Conservation (phyloP, 169 alveolate species). For the Cryptosporidium sp. region DNA sequence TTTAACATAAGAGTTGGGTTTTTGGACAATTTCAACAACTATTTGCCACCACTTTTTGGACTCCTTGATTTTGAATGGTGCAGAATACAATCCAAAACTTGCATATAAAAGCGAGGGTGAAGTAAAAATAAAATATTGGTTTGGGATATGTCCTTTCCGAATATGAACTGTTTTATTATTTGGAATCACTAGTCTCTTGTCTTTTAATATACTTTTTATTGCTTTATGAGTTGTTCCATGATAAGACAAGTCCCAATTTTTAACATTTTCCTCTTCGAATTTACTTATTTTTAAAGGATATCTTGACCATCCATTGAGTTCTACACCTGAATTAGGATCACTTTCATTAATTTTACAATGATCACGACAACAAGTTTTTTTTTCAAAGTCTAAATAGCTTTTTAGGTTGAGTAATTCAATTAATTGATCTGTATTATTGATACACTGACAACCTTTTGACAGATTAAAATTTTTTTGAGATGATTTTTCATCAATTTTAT, state of each 20-base stretch:
- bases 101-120: slow-evolving; percentile 76
- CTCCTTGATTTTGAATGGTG: slow-evolving; percentile 42
- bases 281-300: slow-evolving; percentile 38
- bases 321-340: neutral
- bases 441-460: neutral
- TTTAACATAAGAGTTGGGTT: slow-evolving; percentile 62
- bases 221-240: slow-evolving; percentile 76
- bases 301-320: slow-evolving; percentile 71
- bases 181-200: slow-evolving; percentile 53
- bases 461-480: neutral
- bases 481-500: neutral
- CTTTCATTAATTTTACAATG: slow-evolving; percentile 6
- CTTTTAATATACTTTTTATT: slow-evolving; percentile 53
- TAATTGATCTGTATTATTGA: slow-evolving; percentile 21
- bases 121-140: slow-evolving; percentile 74
- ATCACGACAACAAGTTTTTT: slow-evolving; percentile 25
- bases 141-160: slow-evolving; percentile 74
- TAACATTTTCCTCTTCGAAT: slow-evolving; percentile 30
- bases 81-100: slow-evolving; percentile 76
- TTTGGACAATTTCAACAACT: slow-evolving; percentile 63
- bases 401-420: slow-evolving; percentile 29
- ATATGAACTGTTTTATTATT: slow-evolving; percentile 70
- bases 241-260: slow-evolving; percentile 60
- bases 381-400: slow-evolving; percentile 17
- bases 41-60: slow-evolving; percentile 73